Base-by-base conservation (phyloP, 257 asterid species). In the Cordia subcordata region DNA sequence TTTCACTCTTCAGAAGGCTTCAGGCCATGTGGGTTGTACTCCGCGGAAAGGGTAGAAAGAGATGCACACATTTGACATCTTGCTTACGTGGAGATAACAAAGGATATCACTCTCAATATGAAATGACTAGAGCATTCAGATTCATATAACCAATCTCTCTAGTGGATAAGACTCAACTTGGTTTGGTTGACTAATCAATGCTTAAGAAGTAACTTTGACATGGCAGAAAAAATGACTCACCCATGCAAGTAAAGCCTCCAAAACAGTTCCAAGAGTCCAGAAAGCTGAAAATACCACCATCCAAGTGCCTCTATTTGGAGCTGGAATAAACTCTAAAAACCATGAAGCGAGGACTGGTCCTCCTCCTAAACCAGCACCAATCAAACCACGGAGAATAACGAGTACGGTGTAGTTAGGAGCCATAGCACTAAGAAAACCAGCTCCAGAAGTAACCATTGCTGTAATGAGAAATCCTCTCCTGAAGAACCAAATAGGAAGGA, bases 211-310 rank as follows among this genome's bases (percentile, higher is more conserved):
- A 20, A 33, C 56, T 52, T 19, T 23, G 0, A 11, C 56, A 52
- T 18, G 56, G 37, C n/a, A 18, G 56, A 52, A 52, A 18, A 52
- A 0, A 12, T 27, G 53, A 53, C 75, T 20, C 79, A 82, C 89
- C 89, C 86, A 82, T 53, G 89, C 89, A 67, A 79, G 72, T 46
- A 82, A 77, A 71, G 90, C 87, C 81, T 83, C 90, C 67, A 83
- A 66, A 75, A 78, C 57, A 51, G 87, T 83, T 57, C 90, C 90
- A 64, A 83, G 62, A 17, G 86, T 83, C 87, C 90, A 83, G 74
- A 83, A 83, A 60, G 79, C 80, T 13, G 90, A 83, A 72, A 77
- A 80, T 5, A 80, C 80, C 20, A 83, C 87, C 90, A 83, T 83
- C 85, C 87, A 83, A 45, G 81, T 64, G 72, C 90, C 90, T 73